Evolutionary conservation across 306 rosid species (phyloP), one percentile per base, ranked within the genome.

Genomic region (Cucurbita moschata): DNA sequence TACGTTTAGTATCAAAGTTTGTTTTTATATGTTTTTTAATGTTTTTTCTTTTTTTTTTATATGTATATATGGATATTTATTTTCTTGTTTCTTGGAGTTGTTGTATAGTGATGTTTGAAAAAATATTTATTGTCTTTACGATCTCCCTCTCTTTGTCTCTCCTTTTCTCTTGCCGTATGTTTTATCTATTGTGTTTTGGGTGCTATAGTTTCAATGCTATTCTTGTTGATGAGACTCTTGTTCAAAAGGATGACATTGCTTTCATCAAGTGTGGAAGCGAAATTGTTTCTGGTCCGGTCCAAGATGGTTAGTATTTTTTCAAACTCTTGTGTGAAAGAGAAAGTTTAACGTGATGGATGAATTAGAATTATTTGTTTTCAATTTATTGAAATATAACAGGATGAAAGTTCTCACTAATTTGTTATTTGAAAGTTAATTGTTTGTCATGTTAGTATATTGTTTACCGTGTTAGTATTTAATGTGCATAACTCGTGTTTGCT

Each of bases 231-330:
- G 92, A 82, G 73, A 80, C 79, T 76, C 76, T 74, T 55, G 70
- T 88, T 69, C 78, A 77, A 61, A 86, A 50, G 35, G 91, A 78
- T 70, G 87, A 75, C 53, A 72, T 72, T 42, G 52, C 78, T 60
- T 71, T 83, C 76, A 86, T 92, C 78, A 83, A 79, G 81, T 82
- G 86, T 76, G 96, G 96, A 74, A 90, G 88, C 77, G 88, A 88
- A 81, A 87, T 92, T 53, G 52, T 86, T 77, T 76, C 88, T 62
- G 92, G 90, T 68, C 88, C 92, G 62, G 81, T 47, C 72, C 77
- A 74, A 76, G 86, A 89, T 83, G 96, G 96, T 89, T 23, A 73
- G 85, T 65, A 74, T 59, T 14, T 55, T 13, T 23, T 44, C 13
- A 40, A 56, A 40, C 8, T 13, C 38, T 58, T 67, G 18, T 23